Percentiles rank a stretch among this genome's conserved stretches.
phyloP scores from a whole-genome alignment of 306 rosid species.

The Dicorynia guianensis region DNA sequence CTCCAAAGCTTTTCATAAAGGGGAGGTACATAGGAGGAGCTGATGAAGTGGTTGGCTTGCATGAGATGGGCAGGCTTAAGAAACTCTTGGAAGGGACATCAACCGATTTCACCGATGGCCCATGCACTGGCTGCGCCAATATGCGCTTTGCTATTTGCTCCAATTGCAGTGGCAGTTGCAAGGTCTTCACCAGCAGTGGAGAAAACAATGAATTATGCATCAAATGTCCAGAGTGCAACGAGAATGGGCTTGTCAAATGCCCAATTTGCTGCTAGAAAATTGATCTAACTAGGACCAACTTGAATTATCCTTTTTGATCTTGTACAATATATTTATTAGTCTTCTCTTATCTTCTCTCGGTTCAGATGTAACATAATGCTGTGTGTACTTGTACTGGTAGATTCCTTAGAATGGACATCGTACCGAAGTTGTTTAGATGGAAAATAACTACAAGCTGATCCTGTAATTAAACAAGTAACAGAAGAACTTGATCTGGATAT shows the following conservation, averaged over 20 bases:
- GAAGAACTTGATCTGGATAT: not conserved
- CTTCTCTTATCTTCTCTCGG: constrained; percentile 12
- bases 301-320: constrained; percentile 8
- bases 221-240: constrained; percentile 82
- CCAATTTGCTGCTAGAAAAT: constrained; percentile 62
- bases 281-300: constrained; percentile 30
- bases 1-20: constrained; percentile 88
- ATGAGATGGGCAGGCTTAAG: constrained; percentile 80
- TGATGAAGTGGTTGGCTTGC: constrained; percentile 81
- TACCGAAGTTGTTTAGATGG: constrained; percentile 14
- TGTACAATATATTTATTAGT: constrained; percentile 18
- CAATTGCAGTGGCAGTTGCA: constrained; percentile 81
- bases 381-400: constrained; percentile 10
- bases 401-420: constrained; percentile 24
- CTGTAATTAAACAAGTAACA: constrained; percentile 10
- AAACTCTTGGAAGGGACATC: constrained; percentile 84
- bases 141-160: constrained; percentile 70
- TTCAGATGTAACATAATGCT: constrained; percentile 9
- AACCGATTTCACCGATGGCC: constrained; percentile 28
- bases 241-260: constrained; percentile 88
- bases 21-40: constrained; percentile 95
- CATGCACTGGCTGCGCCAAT: constrained; percentile 72
- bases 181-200: constrained; percentile 51
- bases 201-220: constrained; percentile 41
- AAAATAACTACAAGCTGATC: constrained; percentile 30